Evolutionary conservation across 2,329 filamentous ascomycete species (phyloP).

Genomic region (Alternaria triticina): DNA sequence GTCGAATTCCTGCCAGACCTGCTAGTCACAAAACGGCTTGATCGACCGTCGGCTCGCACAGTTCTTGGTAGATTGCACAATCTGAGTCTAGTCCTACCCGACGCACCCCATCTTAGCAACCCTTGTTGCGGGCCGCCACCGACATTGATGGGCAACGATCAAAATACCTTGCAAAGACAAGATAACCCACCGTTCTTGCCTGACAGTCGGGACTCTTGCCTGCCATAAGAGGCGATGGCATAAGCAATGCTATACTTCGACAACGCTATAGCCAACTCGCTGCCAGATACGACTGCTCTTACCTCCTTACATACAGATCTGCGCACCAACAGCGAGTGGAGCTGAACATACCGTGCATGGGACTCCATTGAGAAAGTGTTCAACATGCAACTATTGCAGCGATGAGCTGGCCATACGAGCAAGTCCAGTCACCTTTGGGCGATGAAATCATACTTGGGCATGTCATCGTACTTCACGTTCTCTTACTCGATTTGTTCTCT

Average conservation of each 20-base stretch:
- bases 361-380: too few species aligned
- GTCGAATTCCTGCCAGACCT: background rate
- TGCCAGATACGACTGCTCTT: background rate
- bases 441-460: too few species aligned
- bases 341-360: too few species aligned
- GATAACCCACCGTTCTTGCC: background rate
- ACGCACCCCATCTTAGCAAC: accelerated
- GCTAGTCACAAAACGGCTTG: background rate
- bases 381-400: too few species aligned
- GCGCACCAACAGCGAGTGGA: too few species aligned
- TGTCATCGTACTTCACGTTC: too few species aligned
- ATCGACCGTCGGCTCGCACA: background rate
- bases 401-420: too few species aligned
- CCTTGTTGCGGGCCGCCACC: too few species aligned
- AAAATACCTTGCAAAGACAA: background rate
- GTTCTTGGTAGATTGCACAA: accelerated
- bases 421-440: too few species aligned
- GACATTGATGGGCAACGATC: too few species aligned
- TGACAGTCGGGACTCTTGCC: background rate
- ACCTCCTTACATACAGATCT: background rate
- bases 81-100: background rate
- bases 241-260: background rate
- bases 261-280: background rate
- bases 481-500: too few species aligned
- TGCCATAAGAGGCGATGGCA: background rate